A percentile compares a stretch with the other conserved stretches of the same genome.
These are phyloP conservation scores for Eucalyptus paniculata DNA, from an alignment of 345 rosid species.

Conservation along the genomic window DNA sequence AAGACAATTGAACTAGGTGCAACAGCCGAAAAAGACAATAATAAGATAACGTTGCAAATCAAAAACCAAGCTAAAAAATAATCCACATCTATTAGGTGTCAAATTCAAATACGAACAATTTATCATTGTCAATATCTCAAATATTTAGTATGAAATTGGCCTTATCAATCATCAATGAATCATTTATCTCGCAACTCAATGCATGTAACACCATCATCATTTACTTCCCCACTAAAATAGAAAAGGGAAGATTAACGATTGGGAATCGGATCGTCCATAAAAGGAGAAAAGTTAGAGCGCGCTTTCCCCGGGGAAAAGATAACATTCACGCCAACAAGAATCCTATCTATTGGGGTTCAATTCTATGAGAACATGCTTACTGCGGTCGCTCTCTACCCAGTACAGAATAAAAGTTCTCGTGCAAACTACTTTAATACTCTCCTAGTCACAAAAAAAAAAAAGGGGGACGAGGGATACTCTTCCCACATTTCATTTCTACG, in stretches of 20 bases:
- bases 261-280: background rate
- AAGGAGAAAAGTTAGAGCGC: background rate
- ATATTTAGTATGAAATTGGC: background rate
- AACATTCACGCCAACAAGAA: background rate
- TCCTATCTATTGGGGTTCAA: background rate
- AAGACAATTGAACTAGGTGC: background rate
- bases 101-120: too few relatives aligned
- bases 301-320: background rate
- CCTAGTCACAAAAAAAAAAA: background rate
- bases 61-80: too few relatives aligned
- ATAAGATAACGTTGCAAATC: background rate
- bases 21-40: background rate
- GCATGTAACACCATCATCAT: background rate
- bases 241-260: background rate
- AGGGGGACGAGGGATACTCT: too few relatives aligned
- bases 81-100: background rate
- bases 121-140: background rate
- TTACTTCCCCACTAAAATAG: background rate
- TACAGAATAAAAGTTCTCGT: background rate
- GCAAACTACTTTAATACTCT: background rate
- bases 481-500: background rate
- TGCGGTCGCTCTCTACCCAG: background rate
- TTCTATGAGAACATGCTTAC: background rate
- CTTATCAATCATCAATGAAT: background rate
- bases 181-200: background rate